Base-by-base conservation (phyloP, 306 rosid genomes). In the Vigna mungo region DNA sequence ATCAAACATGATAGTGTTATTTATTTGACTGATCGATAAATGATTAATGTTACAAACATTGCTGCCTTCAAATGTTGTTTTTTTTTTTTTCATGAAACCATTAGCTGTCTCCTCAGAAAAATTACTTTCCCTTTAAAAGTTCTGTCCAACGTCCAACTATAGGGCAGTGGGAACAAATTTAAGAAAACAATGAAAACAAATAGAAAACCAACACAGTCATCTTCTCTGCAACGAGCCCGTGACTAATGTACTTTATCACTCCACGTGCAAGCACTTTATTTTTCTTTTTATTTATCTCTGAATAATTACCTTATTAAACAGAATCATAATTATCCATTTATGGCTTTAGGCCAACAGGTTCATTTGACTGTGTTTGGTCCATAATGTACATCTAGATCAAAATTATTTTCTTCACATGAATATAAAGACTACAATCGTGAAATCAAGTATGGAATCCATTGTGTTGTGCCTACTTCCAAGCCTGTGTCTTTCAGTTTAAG, bases 1-100 rank as follows among this genome's bases (percentile, higher is more conserved):
- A 27, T 60, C 66, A 60, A 60, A 30, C 18, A 59, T 59, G 65
- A 59, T 27, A 59, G 10, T 23, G 63, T 27, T 59, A 59, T 59
- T 59, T 59, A 59, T 59, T 59, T 13, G 65, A 25, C 17, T 14
- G 3, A 27, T 44, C 5, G 49, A 44, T 12, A 59, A 27, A 30
- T 27, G 20, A 30, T 30, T 30, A 60, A 60, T 60, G 43, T 60
- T 30, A 6, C 20, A 27, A 60, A 60, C 12, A 60, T 27, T 59
- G 9, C 37, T 60, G 43, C 36, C 12, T 25, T 30, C 13, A 6
- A 6, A 9, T 60, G 16, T 59, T 58, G 39, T 58, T 41, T 30
- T 27, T n/a, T n/a, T 60, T 27, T 14, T 12, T 11, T 27, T 20
- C 4, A 27, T 12, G 64, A 58, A n/a, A 58, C 4, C 37, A 25